Percentiles rank a stretch among this genome's conserved stretches.
These are phyloP conservation scores for Cladorrhinum sp. DNA, from an alignment of 2,329 filamentous ascomycete species.

Conservation along the genomic window DNA sequence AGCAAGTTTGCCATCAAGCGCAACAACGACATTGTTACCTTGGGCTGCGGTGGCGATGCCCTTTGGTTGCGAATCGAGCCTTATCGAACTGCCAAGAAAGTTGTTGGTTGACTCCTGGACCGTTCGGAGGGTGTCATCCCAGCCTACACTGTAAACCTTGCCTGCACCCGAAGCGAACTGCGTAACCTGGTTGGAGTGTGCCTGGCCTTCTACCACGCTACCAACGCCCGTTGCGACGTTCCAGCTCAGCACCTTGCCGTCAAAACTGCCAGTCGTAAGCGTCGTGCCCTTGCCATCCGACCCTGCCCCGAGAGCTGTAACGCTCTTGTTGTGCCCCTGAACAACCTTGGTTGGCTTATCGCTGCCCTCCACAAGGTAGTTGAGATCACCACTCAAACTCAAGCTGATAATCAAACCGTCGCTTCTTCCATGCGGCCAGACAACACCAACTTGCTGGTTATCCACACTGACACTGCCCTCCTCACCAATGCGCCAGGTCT, in stretches of 20 bases:
- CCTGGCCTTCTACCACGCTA: slow-evolving; percentile 70
- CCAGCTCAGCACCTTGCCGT: slow-evolving; percentile 84
- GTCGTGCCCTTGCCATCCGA: slow-evolving; percentile 57
- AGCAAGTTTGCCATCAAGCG: slow-evolving; percentile 49
- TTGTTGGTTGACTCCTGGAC: slow-evolving; percentile 72
- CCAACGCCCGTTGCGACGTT: slow-evolving; percentile 68
- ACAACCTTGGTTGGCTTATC: slow-evolving; percentile 67
- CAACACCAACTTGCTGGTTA: slow-evolving; percentile 91
- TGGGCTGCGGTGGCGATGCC: slow-evolving; percentile 59
- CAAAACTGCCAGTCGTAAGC: slow-evolving; percentile 87
- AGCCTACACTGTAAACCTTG: slow-evolving; percentile 80
- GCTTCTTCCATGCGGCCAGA: slow-evolving; percentile 76
- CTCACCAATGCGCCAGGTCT: slow-evolving; percentile 81
- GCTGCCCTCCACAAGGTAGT: slow-evolving; percentile 75
- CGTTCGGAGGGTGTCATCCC: slow-evolving; percentile 86
- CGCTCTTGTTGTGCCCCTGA: slow-evolving; percentile 85
- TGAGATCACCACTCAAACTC: slow-evolving; percentile 83
- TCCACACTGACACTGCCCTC: slow-evolving; percentile 68
- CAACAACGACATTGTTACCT: slow-evolving; percentile 51
- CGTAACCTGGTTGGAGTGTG: slow-evolving; percentile 81
- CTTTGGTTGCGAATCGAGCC: slow-evolving; percentile 77
- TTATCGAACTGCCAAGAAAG: slow-evolving; percentile 66
- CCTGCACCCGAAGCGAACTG: slow-evolving; percentile 64
- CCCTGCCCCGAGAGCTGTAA: slow-evolving; percentile 69
- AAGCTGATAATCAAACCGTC: slow-evolving; percentile 90